Evolutionary conservation across 2,329 filamentous ascomycete species (phyloP).

Genomic region (Fusarium duplospermum): DNA sequence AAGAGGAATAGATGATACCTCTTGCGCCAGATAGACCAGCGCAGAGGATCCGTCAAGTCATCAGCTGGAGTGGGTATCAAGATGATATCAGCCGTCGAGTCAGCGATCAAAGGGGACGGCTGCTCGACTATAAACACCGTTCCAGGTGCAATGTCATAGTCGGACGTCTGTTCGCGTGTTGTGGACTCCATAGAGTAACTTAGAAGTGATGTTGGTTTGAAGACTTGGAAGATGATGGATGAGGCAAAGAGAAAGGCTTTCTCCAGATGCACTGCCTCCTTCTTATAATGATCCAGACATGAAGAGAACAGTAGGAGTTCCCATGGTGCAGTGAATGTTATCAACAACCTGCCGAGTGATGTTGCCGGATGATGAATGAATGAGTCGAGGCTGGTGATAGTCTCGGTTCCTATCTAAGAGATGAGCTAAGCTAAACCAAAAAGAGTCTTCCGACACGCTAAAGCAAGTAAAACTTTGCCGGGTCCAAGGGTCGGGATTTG

Average conservation of each 20-base stretch:
- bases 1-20: background rate
- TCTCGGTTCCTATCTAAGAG: background rate
- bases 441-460: background rate
- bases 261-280: background rate
- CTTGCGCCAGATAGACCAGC: background rate
- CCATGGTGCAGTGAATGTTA: background rate
- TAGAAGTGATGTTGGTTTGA: background rate
- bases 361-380: background rate
- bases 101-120: background rate
- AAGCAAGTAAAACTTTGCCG: background rate
- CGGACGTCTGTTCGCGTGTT: background rate
- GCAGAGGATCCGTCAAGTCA: background rate
- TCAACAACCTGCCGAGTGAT: background rate
- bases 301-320: background rate
- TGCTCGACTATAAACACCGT: background rate
- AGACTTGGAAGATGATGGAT: background rate
- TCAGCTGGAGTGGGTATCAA: background rate
- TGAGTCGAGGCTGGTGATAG: background rate
- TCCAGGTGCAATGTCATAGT: background rate
- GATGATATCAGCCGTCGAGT: background rate
- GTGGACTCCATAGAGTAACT: background rate
- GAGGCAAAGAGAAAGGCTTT: background rate
- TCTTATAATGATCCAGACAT: background rate
- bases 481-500: background rate
- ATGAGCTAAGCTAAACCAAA: background rate